A percentile compares a stretch with the other conserved stretches of the same genome.
Evolutionary conservation across 2,329 filamentous ascomycete genomes (phyloP).

Genomic region (Phyllosticta citrichinensis): DNA sequence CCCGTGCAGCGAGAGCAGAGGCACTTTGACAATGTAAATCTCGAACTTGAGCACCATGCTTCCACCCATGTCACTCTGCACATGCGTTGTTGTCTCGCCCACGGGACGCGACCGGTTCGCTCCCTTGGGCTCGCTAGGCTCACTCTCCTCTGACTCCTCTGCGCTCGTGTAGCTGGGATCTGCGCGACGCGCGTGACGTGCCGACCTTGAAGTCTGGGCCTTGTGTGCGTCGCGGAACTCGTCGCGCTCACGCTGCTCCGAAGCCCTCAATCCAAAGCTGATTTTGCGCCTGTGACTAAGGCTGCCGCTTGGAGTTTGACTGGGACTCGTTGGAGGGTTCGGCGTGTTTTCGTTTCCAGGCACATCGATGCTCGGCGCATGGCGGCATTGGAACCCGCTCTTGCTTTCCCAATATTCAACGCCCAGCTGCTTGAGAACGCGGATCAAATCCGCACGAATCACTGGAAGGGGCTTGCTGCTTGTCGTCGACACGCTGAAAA

Average conservation of each 20-base stretch:
- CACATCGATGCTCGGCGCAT: constrained; percentile 80
- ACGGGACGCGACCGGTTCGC: constrained; percentile 39
- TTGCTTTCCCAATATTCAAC: constrained; percentile 91
- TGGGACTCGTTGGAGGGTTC: constrained; percentile 21
- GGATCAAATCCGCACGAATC: constrained; percentile 82
- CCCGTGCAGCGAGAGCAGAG: constrained; percentile 81
- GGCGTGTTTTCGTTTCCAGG: constrained; percentile 56
- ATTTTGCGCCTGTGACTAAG: constrained; percentile 65
- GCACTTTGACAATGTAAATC: constrained; percentile 96
- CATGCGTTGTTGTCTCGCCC: constrained; percentile 84
- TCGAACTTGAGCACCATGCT: constrained; percentile 85
- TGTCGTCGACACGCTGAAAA: constrained; percentile 95
- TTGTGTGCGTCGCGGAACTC: constrained; percentile 55
- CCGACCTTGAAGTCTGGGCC: constrained; percentile 37
- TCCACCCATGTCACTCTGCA: constrained; percentile 78
- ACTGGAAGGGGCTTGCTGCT: constrained; percentile 79
- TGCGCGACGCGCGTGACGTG: constrained; percentile 36
- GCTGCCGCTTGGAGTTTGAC: constrained; percentile 16
- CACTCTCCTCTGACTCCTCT: constrained; percentile 73
- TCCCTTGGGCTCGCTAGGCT: constrained; percentile 42
- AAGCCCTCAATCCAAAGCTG: constrained; percentile 62
- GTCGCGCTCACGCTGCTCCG: constrained; percentile 55
- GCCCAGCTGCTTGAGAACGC: constrained; percentile 75
- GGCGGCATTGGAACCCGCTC: constrained; percentile 83
- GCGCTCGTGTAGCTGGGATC: constrained; percentile 76